A percentile compares a stretch with the other conserved stretches of the same genome.
These are phyloP conservation scores for Domatiomyces catenatus DNA, from an alignment of 2,329 filamentous ascomycete genomes.

Conservation along the genomic window DNA sequence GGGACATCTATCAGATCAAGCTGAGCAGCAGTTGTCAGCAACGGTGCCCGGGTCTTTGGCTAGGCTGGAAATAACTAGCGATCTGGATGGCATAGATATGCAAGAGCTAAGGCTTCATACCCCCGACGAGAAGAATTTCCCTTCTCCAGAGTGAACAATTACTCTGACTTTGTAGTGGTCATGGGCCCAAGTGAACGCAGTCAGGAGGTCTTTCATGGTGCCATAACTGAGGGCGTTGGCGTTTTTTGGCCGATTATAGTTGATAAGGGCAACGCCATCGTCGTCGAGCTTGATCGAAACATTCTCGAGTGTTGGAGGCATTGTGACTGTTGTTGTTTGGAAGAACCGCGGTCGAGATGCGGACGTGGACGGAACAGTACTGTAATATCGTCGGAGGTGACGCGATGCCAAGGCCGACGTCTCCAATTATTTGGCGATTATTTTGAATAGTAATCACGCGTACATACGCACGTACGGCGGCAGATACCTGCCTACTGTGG, in stretches of 20 bases:
- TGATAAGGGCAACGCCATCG: slow-evolving; percentile 2
- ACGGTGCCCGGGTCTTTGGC: background rate
- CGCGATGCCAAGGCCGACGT: background rate
- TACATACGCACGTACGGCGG: too few species aligned
- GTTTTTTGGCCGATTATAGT: slow-evolving; percentile 5
- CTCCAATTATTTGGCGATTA: too few species aligned
- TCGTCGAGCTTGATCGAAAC: slow-evolving; percentile 1
- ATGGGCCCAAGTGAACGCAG: slow-evolving; percentile 2
- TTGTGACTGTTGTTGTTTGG: background rate
- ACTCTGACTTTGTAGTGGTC: slow-evolving; percentile 1
- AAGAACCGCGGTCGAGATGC: background rate
- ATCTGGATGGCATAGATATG: background rate
- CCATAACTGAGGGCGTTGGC: slow-evolving; percentile 2
- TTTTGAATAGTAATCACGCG: too few species aligned
- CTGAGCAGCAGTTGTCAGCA: background rate
- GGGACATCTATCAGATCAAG: background rate
- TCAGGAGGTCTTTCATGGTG: slow-evolving; percentile 1
- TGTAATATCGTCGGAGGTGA: background rate
- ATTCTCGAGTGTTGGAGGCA: background rate
- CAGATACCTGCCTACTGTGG: too few species aligned
- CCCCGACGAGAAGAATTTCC: slow-evolving; percentile 6
- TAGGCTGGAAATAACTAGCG: background rate
- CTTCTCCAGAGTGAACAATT: slow-evolving; percentile 5
- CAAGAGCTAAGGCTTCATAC: background rate
- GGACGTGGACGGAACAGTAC: background rate